Evolutionary conservation across 176 grass and related monocot genomes (phyloP).

Genomic region (barley (Hordeum vulgare)): MorexV3_pseudomolecules_assembly NC_058519.1:609877341-609877840

Average conservation of each 20-base stretch:
- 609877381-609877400: no score
- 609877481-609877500: no score
- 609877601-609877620: not conserved
- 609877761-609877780: not conserved
- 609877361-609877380: no score
- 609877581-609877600: not conserved
- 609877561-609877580: not conserved
- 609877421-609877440: no score
- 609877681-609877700: not conserved
- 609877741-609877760: not conserved
- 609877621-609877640: not conserved
- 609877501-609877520: no score
- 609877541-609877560: not conserved
- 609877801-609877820: not conserved
- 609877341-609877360: no score
- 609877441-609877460: no score
- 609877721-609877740: not conserved
- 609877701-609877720: not conserved
- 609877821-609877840: not conserved
- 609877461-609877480: no score
- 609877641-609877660: not conserved
- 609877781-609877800: not conserved
- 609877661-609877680: not conserved
- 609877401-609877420: no score
- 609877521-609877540: no score